These are phyloP conservation scores for Rhizopogon sp. DNA, from an alignment of 768 basidiomycete genomes.

Conservation along the genomic window DNA sequence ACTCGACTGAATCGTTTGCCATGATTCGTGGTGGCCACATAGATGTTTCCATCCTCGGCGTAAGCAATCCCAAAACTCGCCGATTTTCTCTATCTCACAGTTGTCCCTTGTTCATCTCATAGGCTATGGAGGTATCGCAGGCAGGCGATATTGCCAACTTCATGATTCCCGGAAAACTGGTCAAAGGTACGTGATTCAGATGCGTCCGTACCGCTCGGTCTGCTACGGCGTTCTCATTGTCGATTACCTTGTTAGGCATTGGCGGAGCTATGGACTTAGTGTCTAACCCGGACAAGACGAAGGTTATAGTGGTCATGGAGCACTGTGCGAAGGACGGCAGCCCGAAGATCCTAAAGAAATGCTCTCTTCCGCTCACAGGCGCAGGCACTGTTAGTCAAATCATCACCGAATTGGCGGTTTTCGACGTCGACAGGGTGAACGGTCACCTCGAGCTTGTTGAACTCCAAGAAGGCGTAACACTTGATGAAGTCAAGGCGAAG, in stretches of 20 bases:
- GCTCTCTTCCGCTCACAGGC: conserved; percentile 83
- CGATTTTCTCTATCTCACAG: background rate
- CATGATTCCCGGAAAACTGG: conserved; percentile 95
- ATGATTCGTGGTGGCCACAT: conserved; percentile 99
- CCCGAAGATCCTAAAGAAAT: conserved; percentile 81
- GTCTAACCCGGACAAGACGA: conserved; percentile 94
- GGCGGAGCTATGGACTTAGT: conserved; percentile 97
- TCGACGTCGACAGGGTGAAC: conserved; percentile 74
- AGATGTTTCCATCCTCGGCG: conserved; percentile 89
- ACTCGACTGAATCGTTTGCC: conserved; percentile 90
- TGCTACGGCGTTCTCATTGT: conserved; percentile 6
- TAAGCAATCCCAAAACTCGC: conserved; percentile 32
- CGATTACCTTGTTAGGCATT: conserved; percentile 52
- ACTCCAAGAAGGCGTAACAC: conserved; percentile 74
- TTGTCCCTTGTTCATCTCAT: conserved; percentile 3
- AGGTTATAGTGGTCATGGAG: conserved; percentile 86
- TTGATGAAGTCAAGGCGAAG: conserved; percentile 83
- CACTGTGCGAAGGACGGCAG: conserved; percentile 87
- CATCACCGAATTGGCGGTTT: conserved; percentile 90
- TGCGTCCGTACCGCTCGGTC: background rate
- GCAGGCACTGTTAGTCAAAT: conserved; percentile 85
- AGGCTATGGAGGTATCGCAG: conserved; percentile 95
- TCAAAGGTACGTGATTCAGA: conserved; percentile 52
- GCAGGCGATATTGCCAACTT: conserved; percentile 95
- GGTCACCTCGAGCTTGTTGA: conserved; percentile 76